Evolutionary conservation across 768 basidiomycete genomes (phyloP), one percentile per base, ranked within the genome.

Genomic region (Kwoniella sp.): DNA sequence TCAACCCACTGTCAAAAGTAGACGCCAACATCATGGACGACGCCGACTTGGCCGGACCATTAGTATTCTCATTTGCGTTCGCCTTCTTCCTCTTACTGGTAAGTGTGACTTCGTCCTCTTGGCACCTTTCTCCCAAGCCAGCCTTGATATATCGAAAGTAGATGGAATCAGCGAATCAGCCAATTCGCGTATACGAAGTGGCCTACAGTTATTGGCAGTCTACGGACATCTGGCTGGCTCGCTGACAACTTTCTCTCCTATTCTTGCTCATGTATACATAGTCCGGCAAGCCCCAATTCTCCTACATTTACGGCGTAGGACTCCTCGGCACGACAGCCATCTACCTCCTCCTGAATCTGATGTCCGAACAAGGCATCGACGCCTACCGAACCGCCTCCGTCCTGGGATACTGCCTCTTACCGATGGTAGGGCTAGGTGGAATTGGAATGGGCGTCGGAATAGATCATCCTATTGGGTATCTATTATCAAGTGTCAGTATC

Each of bases 251-350:
- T 19, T 50, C 21, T n/a, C 49, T 29, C 33, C 58, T 10, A 15
- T n/a, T 8, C 26, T 24, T 29, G 13, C 36, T 26, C 64, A 7
- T 36, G 19, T 9, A 15, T 15, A 21, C 12, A 10, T 71, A 99
- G 96, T 96, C 95, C 6, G 96, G 96, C 63, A 97, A 96, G 83
- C 90, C 91, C 3, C 96, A 98, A 78, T 99, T 99, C 80, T 92
- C 91, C 53, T 98, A 97, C 80, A 98, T 98, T 63, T 99, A 99
- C 79, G 96, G 95, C 37, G 91, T 99, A 67, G 95, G 90, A 57
- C 85, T 97, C n/a, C 86, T 98, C 71, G 96, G 96, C 57, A 92
- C 90, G 7, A 85, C 86, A 13, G 91, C 92, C 26, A 88, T 98
- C 77, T 97, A 98, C 84, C 86, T 88, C 56, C 88, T 99, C 63